Base-by-base conservation (phyloP, 176 grass and related monocot genomes). In the Thalia dealbata region DNA sequence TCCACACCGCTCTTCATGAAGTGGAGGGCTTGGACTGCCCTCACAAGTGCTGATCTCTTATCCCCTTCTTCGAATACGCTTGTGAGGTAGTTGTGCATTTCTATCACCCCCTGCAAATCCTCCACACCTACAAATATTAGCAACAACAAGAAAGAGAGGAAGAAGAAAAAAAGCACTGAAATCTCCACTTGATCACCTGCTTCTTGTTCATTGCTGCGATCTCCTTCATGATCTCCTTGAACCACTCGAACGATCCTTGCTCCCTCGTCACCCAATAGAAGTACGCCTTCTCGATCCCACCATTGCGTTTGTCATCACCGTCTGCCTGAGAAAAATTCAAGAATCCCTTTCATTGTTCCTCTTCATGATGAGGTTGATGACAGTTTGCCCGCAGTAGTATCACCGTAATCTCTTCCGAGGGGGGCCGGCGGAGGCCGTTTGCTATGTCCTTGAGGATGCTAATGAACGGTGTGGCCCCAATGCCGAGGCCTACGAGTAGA, bases 241-340 rank as follows among this genome's bases (percentile, higher is more conserved):
- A 88, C 89, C 89, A 91, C 61, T 91, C 82, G 61, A 91, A 91
- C 14, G 89, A 83, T 60, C 89, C 82, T 73, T 91, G 89, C 73
- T 91, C 82, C 79, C 85, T 85, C 29, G 89, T 91, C 29, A 91
- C 89, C 82, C 85, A 91, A 52, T 88, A 91, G 75, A 88, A 88
- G 58, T 91, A 91, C 3, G 82, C 89, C 72, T 91, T 91, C 77
- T 27, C 72, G 10, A 63, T 76, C n/a, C 41, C 64, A 25, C 78
- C 28, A 7, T 14, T 26, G 25, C 32, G 3, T 2, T 38, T 4
- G 32, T 4, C 32, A 38, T 38, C 32, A 4, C 26, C 41, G 42
- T 38, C 52, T 10, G 55, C 69, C 80, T 85, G 75, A 28, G 51
- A 76, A 80, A 13, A 2, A 38, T 38, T 38, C 32, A 38, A 38